These are phyloP conservation scores for Penicillium sp. DNA, from an alignment of 2,329 filamentous ascomycete genomes.

Conservation along the genomic window DNA sequence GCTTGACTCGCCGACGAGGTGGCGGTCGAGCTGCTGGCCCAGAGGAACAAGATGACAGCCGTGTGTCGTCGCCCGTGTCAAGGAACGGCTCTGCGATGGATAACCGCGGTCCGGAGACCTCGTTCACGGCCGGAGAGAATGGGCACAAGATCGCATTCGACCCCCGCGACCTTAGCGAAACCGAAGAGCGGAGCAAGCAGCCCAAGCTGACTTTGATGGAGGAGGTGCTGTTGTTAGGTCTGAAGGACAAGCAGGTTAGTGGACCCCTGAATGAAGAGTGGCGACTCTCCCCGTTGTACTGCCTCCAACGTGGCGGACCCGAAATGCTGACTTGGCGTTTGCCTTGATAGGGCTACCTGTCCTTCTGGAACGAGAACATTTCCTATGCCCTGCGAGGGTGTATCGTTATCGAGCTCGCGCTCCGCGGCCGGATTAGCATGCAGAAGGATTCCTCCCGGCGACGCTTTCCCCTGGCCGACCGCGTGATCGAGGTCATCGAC, in stretches of 20 bases:
- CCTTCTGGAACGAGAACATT: slow-evolving; percentile 99
- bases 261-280: not conserved
- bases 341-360: slow-evolving; percentile 77
- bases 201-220: slow-evolving; percentile 99
- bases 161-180: slow-evolving; percentile 95
- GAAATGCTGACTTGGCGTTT: slow-evolving; percentile 23
- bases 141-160: slow-evolving; percentile 99
- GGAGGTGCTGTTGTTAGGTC: slow-evolving; percentile 87
- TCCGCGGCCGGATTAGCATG: slow-evolving; percentile 96
- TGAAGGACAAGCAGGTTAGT: slow-evolving; percentile 97
- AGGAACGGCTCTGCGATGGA: slow-evolving; percentile 59
- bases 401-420: slow-evolving; percentile 96
- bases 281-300: not conserved
- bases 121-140: slow-evolving; percentile 83
- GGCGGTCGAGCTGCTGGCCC: slow-evolving; percentile 58
- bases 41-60: slow-evolving; percentile 64
- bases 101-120: slow-evolving; percentile 66
- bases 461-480: slow-evolving; percentile 88
- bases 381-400: slow-evolving; percentile 96
- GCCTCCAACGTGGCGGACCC: not conserved
- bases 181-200: slow-evolving; percentile 92
- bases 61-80: slow-evolving; percentile 66
- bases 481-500: slow-evolving; percentile 95
- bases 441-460: slow-evolving; percentile 91
- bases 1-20: slow-evolving; percentile 69